These are phyloP conservation scores for Candida sanyiensis DNA, from an alignment of 805 yeast genomes.

Conservation along the genomic window DNA sequence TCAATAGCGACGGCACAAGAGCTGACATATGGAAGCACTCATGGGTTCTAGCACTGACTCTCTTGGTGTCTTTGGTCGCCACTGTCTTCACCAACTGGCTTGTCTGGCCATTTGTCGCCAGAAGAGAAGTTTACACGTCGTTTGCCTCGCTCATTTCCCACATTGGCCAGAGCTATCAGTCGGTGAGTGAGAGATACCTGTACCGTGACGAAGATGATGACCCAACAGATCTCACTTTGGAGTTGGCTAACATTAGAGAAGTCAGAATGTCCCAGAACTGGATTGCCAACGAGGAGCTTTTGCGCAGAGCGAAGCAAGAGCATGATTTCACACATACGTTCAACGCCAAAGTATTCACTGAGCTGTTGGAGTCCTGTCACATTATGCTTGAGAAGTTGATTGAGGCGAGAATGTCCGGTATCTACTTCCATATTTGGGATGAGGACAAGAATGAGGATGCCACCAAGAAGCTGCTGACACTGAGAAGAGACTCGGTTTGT, in stretches of 20 bases:
- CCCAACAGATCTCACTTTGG: slow-evolving; percentile 40
- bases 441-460: slow-evolving; percentile 34
- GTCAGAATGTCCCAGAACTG: slow-evolving; percentile 42
- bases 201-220: slow-evolving; percentile 43
- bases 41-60: slow-evolving; percentile 36
- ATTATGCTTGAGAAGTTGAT: slow-evolving; percentile 36
- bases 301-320: slow-evolving; percentile 33
- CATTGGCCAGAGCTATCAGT: slow-evolving; percentile 41
- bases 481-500: slow-evolving; percentile 43
- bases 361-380: slow-evolving; percentile 34
- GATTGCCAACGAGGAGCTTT: slow-evolving; percentile 33
- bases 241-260: slow-evolving; percentile 41
- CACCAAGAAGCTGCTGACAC: slow-evolving; percentile 35
- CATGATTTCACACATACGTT: slow-evolving; percentile 32
- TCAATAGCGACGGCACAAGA: slow-evolving; percentile 15
- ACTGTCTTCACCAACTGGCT: slow-evolving; percentile 39
- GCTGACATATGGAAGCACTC: slow-evolving; percentile 31
- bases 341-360: slow-evolving; percentile 29
- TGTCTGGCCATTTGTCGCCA: slow-evolving; percentile 44
- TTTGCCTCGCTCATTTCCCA: slow-evolving; percentile 36
- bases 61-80: slow-evolving; percentile 34
- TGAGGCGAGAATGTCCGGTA: slow-evolving; percentile 46
- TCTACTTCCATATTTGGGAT: slow-evolving; percentile 41
- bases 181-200: slow-evolving; percentile 42
- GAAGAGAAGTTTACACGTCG: slow-evolving; percentile 35